phyloP scores from a whole-genome alignment of 2,329 filamentous ascomycete genomes.

The Cladophialophora bantiana region DNA sequence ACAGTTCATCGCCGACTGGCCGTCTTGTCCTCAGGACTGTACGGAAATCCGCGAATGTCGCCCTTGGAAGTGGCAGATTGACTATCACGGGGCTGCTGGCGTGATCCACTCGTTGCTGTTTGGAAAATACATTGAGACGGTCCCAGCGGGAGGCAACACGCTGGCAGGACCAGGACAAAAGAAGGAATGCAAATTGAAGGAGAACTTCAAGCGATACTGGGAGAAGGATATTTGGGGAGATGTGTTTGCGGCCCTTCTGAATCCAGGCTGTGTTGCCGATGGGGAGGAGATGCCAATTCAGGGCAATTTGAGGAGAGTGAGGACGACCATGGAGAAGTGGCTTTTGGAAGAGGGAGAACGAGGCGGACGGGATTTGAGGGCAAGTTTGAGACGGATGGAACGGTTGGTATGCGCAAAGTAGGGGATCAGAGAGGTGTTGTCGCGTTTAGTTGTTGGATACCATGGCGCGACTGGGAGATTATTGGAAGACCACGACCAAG shows the following conservation, averaged over 20 bases:
- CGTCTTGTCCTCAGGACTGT: slow-evolving; percentile 84
- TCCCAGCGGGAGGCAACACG: slow-evolving; percentile 41
- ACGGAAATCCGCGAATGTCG: slow-evolving; percentile 93
- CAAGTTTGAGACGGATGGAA: slow-evolving; percentile 38
- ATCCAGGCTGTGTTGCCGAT: slow-evolving; percentile 72
- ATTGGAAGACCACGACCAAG: background rate
- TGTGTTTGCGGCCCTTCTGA: slow-evolving; percentile 84
- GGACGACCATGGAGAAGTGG: slow-evolving; percentile 39
- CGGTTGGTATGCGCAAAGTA: slow-evolving; percentile 34
- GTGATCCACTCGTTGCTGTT: slow-evolving; percentile 89
- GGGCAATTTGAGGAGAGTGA: slow-evolving; percentile 29
- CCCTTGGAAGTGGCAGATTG: slow-evolving; percentile 97
- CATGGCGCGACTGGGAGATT: background rate
- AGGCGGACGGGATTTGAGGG: slow-evolving; percentile 37
- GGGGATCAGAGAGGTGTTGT: background rate
- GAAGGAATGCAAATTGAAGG: slow-evolving; percentile 79
- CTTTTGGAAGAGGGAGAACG: slow-evolving; percentile 40
- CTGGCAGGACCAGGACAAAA: slow-evolving; percentile 46
- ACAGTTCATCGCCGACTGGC: slow-evolving; percentile 95
- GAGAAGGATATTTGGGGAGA: slow-evolving; percentile 88
- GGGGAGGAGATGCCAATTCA: slow-evolving; percentile 74
- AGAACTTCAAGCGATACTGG: slow-evolving; percentile 93
- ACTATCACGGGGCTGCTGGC: slow-evolving; percentile 91
- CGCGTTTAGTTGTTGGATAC: background rate
- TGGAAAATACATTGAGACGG: slow-evolving; percentile 90